Evolutionary conservation across 192 early-diverging fungal species (phyloP).

Genomic region (Chytriomyces hyalinus): DNA sequence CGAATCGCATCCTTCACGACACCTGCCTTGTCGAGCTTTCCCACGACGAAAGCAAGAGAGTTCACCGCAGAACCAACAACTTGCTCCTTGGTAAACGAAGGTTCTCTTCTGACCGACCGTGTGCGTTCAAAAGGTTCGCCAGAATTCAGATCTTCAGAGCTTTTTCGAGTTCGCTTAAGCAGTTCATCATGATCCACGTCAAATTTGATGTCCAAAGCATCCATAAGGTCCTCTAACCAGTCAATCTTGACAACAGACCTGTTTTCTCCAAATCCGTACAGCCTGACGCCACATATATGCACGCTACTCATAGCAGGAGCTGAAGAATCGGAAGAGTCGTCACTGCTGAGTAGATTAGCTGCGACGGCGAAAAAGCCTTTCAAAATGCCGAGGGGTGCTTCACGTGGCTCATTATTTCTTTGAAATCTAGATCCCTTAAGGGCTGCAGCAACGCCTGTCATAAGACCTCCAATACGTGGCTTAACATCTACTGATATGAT

Average conservation of each 20-base stretch:
- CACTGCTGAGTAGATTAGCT: not conserved
- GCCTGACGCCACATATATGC: not conserved
- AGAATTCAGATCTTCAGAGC: not conserved
- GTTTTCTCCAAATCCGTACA: not conserved
- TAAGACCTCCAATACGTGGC: not conserved
- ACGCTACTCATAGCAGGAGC: not conserved
- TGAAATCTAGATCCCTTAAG: not conserved
- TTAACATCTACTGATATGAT: not conserved
- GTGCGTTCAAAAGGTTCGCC: not conserved
- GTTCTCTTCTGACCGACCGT: not conserved
- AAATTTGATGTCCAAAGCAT: not conserved
- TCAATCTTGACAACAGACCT: not conserved
- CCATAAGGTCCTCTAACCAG: not conserved
- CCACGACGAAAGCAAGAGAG: not conserved
- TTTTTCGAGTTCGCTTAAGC: not conserved
- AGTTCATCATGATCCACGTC: not conserved
- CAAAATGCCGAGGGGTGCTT: not conserved
- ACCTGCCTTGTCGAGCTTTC: not conserved
- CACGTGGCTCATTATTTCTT: too few species aligned
- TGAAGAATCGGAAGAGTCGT: not conserved
- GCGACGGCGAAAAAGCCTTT: not conserved
- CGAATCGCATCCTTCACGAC: not conserved
- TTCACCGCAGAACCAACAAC: not conserved
- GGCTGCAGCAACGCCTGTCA: not conserved
- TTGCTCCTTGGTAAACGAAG: not conserved